Evolutionary conservation across 257 asterid species (phyloP), one percentile per base, ranked within the genome.

Genomic region (Mentha longifolia): DNA sequence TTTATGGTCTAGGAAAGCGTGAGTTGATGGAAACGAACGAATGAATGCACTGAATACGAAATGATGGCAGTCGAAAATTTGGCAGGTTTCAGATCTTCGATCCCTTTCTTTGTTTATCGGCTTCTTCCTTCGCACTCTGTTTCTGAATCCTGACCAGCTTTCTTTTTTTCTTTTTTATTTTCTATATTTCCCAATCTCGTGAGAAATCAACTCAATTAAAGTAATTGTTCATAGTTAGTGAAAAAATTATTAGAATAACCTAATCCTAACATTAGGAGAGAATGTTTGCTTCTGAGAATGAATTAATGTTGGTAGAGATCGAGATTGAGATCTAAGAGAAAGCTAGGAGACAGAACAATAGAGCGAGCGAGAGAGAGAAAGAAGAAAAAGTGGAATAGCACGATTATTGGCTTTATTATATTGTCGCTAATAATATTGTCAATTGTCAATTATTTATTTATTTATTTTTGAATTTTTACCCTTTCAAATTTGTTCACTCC

Each of bases 21-120:
- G 85, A 79, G 14, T 52, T 31, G 69, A 63, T 69, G 74, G 77
- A 61, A 76, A 68, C 41, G 76, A 72, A 76, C 62, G 76, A 57
- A 62, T 85, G 84, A 80, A 79, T 79, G 88, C 88, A 79, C 84
- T 79, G 88, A 86, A 81, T 50, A 43, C 84, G 82, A 83, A 83
- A 83, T 79, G 72, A 80, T 74, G 77, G 57, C 77, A 16, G 45
- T 76, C 61, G 67, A 75, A 65, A 77, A 65, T 22, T 41, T 82
- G 78, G 67, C 82, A 74, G 77, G 72, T 49, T 65, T 72, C 84
- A 83, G 85, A 78, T 81, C 81, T 74, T 58, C 71, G 83, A 83
- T 78, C 83, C 77, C 81, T 80, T 67, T 61, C 81, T 79, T 75
- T 20, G 83, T 74, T 52, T 77, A 31, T 65, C 56, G 75, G 78